phyloP scores from a whole-genome alignment of 495 filamentous ascomycete genomes.

The Xylaria bambusicola region DNA sequence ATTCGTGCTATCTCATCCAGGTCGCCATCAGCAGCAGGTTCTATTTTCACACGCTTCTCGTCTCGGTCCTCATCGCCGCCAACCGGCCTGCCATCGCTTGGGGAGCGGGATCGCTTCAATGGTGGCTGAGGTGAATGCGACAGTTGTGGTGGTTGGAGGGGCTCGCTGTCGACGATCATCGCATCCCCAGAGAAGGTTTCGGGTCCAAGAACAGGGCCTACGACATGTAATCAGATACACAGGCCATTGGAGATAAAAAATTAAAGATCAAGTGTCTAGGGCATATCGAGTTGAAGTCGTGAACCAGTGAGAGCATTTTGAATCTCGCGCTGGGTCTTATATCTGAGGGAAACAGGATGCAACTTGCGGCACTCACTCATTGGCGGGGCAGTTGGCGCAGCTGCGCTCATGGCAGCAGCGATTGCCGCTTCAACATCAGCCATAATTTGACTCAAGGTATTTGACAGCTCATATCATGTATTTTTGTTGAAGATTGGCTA shows the following conservation, averaged over 20 bases:
- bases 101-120: slow-evolving; percentile 38
- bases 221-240: slow-evolving; percentile 15
- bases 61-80: slow-evolving; percentile 23
- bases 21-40: slow-evolving; percentile 21
- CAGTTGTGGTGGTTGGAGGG: neutral
- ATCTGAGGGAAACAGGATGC: neutral
- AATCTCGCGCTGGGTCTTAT: neutral
- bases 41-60: slow-evolving; percentile 41
- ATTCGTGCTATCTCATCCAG: slow-evolving; percentile 34
- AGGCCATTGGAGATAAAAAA: neutral
- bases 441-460: slow-evolving; percentile 26
- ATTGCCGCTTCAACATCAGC: slow-evolving; percentile 37
- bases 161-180: slow-evolving; percentile 28
- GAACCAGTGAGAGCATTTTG: neutral
- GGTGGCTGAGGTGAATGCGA: slow-evolving; percentile 23
- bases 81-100: slow-evolving; percentile 17
- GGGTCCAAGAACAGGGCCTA: slow-evolving; percentile 28
- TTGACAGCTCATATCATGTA: slow-evolving; percentile 18
- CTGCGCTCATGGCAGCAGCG: slow-evolving; percentile 34
- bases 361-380: slow-evolving; percentile 26
- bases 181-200: slow-evolving; percentile 24
- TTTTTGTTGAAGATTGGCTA: slow-evolving; percentile 16
- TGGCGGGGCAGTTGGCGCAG: slow-evolving; percentile 19
- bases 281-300: neutral
- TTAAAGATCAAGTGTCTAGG: neutral